A percentile compares a stretch with the other conserved stretches of the same genome.
Conservation (phyloP, 2,329 filamentous ascomycete species). For the Fonsecaea pedrosoi region DNA sequence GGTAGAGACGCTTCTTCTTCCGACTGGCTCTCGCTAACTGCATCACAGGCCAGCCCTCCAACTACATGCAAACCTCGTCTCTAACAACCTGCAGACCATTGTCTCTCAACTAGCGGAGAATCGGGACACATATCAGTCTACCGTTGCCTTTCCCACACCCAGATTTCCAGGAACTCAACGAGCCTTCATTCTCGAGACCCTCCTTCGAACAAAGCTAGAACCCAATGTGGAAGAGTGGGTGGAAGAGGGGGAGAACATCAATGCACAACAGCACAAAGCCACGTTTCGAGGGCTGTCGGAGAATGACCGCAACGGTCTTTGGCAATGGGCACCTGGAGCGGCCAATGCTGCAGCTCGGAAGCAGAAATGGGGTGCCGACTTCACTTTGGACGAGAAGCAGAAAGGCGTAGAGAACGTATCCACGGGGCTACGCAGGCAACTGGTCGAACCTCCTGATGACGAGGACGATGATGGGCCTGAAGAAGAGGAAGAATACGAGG, state of each 20-base stretch:
- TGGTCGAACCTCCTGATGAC: conserved; percentile 61
- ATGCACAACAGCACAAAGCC: conserved; percentile 32
- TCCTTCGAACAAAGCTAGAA: conserved; percentile 84
- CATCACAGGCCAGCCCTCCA: conserved; percentile 70
- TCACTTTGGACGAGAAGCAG: conserved; percentile 73
- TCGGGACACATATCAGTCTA: conserved; percentile 69
- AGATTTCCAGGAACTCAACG: conserved; percentile 75
- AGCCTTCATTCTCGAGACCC: conserved; percentile 68
- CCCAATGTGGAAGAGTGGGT: conserved; percentile 77
- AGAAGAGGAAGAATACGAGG: conserved; percentile 54
- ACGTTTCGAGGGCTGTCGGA: conserved; percentile 46
- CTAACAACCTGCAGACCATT: conserved; percentile 71
- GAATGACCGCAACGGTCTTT: conserved; percentile 64
- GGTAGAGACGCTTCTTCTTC: conserved; percentile 56
- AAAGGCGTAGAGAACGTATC: conserved; percentile 71
- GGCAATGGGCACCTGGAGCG: conserved; percentile 62
- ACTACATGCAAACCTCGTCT: conserved; percentile 73
- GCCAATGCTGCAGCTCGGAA: conserved; percentile 54
- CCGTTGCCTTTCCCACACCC: conserved; percentile 77
- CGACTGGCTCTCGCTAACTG: conserved; percentile 1
- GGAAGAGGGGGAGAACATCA: conserved; percentile 64
- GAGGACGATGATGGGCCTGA: conserved; percentile 60
- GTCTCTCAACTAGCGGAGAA: conserved; percentile 70
- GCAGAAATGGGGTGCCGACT: conserved; percentile 67
- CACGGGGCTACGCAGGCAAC: conserved; percentile 69